Evolutionary conservation across 208 protist genomes (phyloP).

Genomic region (Herpetomonas tarakana): DNA sequence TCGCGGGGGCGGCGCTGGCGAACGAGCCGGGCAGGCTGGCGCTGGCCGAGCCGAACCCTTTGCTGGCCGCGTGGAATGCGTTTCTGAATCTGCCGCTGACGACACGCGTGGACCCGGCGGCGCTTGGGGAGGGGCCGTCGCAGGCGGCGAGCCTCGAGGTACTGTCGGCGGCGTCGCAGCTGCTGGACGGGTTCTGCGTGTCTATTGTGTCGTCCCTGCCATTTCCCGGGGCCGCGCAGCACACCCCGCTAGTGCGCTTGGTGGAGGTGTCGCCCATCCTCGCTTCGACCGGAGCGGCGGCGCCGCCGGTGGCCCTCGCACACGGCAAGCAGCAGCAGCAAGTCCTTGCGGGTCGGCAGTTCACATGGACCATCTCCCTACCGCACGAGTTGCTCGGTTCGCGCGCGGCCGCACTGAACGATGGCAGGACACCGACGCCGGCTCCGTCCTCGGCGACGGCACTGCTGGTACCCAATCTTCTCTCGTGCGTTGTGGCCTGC

Average conservation of each 20-base stretch:
- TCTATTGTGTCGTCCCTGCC: conserved; percentile 42
- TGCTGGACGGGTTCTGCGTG: conserved; percentile 19
- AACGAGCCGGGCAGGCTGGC: conserved; percentile 28
- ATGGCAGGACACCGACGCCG: no score
- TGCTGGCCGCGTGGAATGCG: conserved; percentile 49
- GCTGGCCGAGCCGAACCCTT: conserved; percentile 35
- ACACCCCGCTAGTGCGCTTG: conserved; percentile 23
- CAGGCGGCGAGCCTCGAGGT: neutral
- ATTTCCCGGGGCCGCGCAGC: conserved; percentile 25
- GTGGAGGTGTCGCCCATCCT: conserved; percentile 13
- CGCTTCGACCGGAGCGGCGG: neutral
- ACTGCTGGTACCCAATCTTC: conserved; percentile 1
- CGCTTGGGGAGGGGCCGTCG: neutral
- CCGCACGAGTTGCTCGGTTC: neutral
- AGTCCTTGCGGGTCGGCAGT: neutral
- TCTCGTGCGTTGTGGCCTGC: neutral
- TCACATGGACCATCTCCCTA: neutral
- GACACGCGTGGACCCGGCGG: neutral
- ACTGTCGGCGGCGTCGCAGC: neutral
- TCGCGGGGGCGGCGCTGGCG: conserved; percentile 47
- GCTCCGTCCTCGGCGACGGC: no score
- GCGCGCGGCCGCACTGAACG: neutral
- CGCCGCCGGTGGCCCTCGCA: conserved; percentile 11
- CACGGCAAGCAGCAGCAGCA: neutral
- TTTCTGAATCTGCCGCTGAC: conserved; percentile 42